Evolutionary conservation across 768 basidiomycete genomes (phyloP), one percentile per base, ranked within the genome.

Genomic region (Cantharellus cinnabarinus): DNA sequence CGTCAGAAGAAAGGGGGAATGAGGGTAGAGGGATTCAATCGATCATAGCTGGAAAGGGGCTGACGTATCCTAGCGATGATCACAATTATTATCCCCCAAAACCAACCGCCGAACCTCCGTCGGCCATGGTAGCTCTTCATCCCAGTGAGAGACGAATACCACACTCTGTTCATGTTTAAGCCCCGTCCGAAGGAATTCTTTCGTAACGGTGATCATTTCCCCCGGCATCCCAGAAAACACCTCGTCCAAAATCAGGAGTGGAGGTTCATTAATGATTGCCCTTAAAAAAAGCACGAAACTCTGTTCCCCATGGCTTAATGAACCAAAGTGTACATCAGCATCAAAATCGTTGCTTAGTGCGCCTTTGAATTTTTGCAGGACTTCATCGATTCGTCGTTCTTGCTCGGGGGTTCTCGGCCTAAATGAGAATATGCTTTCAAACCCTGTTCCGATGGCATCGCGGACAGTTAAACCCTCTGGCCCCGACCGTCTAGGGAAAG

Each of bases 211-310:
- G 39, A 93, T 79, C 80, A 89, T 87, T 3, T 68, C 70, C 50
- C 79, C 81, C 63, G 87, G 87, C 88, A 98, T 93, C 35, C 91
- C 93, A 34, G 85, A 82, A 79, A 88, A 91, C 4, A 83, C 86
- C 67, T 99, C 94, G 66, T 99, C 94, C 44, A 98, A 71, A 5
- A 97, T 73, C 4, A 98, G 74, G 41, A 99, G 67, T 58, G 76
- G 77, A 2, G 87, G 85, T 10, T 74, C 71, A 10, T 78, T 78
- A 4, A 93, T 89, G 41, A 95, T 72, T 37, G 91, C 87, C 15
- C 91, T 79, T 77, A 93, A 81, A 50, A 97, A 75, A 42, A 98
- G 71, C 20, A 89, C 79, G 51, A 93, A 69, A 51, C 81, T 77
- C 70, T 94, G 93, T 66, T 86, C 85, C 0, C 81, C 83, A 0